Conservation (phyloP, 129 eudicot species). For the Calendula officinalis region DNA sequence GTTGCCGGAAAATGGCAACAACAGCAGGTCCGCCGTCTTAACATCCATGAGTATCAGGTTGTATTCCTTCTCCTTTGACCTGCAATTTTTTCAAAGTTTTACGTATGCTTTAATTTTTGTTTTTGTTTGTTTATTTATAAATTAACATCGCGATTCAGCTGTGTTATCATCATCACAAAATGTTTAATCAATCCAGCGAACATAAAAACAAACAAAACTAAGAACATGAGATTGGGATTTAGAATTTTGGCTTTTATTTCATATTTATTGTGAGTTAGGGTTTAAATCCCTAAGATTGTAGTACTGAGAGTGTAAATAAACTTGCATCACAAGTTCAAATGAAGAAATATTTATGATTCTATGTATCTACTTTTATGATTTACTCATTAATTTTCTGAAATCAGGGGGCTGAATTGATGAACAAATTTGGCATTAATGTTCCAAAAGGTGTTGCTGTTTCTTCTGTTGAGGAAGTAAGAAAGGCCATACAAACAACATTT, state of each 20-base stretch:
- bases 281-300: background rate
- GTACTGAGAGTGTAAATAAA: conserved; percentile 1
- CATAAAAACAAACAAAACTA: background rate
- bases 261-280: background rate
- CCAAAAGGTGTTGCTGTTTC: conserved; percentile 88
- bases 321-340: background rate
- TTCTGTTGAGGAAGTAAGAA: conserved; percentile 65
- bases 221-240: conserved; percentile 2
- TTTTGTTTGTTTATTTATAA: background rate
- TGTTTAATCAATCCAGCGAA: background rate
- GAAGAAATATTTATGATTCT: background rate
- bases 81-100: background rate
- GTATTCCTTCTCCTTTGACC: background rate
- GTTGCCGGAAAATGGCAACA: conserved; percentile 97
- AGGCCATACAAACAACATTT: conserved; percentile 52
- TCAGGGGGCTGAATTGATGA: conserved; percentile 95
- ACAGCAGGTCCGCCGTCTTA: conserved; percentile 98
- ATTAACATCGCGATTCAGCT: background rate
- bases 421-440: conserved; percentile 81
- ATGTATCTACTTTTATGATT: background rate
- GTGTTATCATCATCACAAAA: background rate
- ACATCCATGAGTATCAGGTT: conserved; percentile 99
- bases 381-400: conserved; percentile 12
- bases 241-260: conserved; percentile 4
- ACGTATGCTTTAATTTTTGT: background rate